Conservation (phyloP, 441 rosid species). For the Adansonia rubrostipa region DNA sequence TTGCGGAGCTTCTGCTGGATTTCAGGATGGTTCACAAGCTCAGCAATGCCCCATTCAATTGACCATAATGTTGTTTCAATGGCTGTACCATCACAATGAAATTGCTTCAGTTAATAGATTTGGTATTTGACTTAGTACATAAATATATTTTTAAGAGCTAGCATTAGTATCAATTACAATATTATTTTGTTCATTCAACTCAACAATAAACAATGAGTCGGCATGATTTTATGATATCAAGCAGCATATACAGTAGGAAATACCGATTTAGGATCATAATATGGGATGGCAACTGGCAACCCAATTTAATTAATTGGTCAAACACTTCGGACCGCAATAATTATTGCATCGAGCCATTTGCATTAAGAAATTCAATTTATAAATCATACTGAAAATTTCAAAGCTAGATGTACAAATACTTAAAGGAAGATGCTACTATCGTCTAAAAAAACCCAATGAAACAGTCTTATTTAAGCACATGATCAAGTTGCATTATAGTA, state of each 20-base stretch:
- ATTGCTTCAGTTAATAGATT: not conserved
- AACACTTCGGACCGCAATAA: not conserved
- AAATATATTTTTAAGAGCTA: not conserved
- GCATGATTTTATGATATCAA: not conserved
- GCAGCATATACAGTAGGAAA: not conserved
- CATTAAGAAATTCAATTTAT: not conserved
- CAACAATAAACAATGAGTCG: not conserved
- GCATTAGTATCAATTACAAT: not conserved
- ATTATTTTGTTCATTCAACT: not conserved
- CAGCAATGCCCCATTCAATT: slow-evolving; percentile 94
- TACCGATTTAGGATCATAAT: not conserved
- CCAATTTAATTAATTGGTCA: not conserved
- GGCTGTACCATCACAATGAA: slow-evolving; percentile 50
- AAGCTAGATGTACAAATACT: not conserved
- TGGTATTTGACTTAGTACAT: not conserved
- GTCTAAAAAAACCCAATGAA: not conserved
- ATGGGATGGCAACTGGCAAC: not conserved
- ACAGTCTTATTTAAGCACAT: not conserved
- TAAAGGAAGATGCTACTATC: not conserved
- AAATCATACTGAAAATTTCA: not conserved
- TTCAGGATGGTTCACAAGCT: slow-evolving; percentile 87
- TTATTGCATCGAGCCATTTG: not conserved
- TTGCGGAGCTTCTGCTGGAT: slow-evolving; percentile 71
- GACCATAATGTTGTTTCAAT: slow-evolving; percentile 96
- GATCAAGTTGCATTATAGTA: no score